Evolutionary conservation across 768 basidiomycete species (phyloP).

Genomic region (Auricularia cornea): DNA sequence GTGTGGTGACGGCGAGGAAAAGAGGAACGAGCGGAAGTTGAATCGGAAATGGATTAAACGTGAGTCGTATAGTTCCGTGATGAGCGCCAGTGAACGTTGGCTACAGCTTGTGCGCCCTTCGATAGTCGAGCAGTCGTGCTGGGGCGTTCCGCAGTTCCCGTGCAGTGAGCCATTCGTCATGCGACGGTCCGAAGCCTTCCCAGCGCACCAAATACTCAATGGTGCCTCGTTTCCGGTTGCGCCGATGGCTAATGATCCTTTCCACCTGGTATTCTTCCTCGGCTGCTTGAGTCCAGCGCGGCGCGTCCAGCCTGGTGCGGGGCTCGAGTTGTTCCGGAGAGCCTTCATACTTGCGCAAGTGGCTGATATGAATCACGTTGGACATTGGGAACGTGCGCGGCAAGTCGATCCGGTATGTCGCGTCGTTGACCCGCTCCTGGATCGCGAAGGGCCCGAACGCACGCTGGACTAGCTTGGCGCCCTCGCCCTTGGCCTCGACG

Average conservation of each 20-base stretch:
- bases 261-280: background rate
- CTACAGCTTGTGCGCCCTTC: background rate
- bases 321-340: slow-evolving; percentile 12
- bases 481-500: slow-evolving; percentile 14
- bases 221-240: slow-evolving; percentile 2
- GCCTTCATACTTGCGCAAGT: slow-evolving; percentile 13
- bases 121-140: background rate
- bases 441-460: slow-evolving; percentile 18
- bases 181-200: slow-evolving; percentile 15
- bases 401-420: background rate
- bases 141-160: slow-evolving; percentile 17
- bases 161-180: slow-evolving; percentile 19
- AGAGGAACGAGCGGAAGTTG: too few relatives aligned
- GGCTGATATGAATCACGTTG: slow-evolving; percentile 17
- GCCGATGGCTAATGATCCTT: background rate
- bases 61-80: background rate
- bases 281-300: background rate
- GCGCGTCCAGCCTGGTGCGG: slow-evolving; percentile 14
- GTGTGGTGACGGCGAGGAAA: too few relatives aligned
- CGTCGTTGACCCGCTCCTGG: slow-evolving; percentile 10
- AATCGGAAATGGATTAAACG: too few relatives aligned
- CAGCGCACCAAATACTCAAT: slow-evolving; percentile 14
- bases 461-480: slow-evolving; percentile 15
- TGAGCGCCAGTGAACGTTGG: too few relatives aligned
- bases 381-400: background rate